A percentile compares a stretch with the other conserved stretches of the same genome.
Conservation (phyloP, 2,329 filamentous ascomycete species). For the Sarocladiaceae sp. region DNA sequence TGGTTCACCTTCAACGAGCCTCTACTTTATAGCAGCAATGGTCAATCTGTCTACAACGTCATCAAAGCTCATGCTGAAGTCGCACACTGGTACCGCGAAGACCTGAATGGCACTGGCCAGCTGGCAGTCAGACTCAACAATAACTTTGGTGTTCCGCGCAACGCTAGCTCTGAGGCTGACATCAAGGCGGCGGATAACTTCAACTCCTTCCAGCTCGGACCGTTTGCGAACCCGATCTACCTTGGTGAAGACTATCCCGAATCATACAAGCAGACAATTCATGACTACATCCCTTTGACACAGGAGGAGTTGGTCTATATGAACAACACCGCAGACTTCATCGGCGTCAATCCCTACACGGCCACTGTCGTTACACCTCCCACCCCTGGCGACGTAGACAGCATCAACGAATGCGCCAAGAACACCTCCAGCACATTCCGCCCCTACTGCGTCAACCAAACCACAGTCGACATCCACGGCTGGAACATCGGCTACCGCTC, state of each 20-base stretch:
- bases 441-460: slow-evolving; percentile 50
- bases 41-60: slow-evolving; percentile 33
- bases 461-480: slow-evolving; percentile 40
- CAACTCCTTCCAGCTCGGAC: slow-evolving; percentile 42
- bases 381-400: slow-evolving; percentile 24
- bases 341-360: slow-evolving; percentile 56
- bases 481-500: slow-evolving; percentile 58
- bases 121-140: slow-evolving; percentile 45
- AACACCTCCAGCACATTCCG: slow-evolving; percentile 40
- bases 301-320: slow-evolving; percentile 44
- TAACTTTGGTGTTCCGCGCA: slow-evolving; percentile 46
- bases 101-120: slow-evolving; percentile 44
- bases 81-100: slow-evolving; percentile 50
- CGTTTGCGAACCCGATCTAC: slow-evolving; percentile 50
- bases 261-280: slow-evolving; percentile 38
- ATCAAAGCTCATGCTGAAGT: slow-evolving; percentile 45
- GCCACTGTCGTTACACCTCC: slow-evolving; percentile 49
- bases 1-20: slow-evolving; percentile 54
- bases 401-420: slow-evolving; percentile 42
- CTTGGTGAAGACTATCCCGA: slow-evolving; percentile 47
- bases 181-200: slow-evolving; percentile 42
- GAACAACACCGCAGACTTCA: slow-evolving; percentile 48
- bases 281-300: slow-evolving; percentile 42
- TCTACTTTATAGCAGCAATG: slow-evolving; percentile 34
- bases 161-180: slow-evolving; percentile 34